Percentiles rank a stretch among this genome's conserved stretches.
phyloP scores from a whole-genome alignment of 225 moss, liverwort and hornwort species.

The Polytrichum commune region DNA sequence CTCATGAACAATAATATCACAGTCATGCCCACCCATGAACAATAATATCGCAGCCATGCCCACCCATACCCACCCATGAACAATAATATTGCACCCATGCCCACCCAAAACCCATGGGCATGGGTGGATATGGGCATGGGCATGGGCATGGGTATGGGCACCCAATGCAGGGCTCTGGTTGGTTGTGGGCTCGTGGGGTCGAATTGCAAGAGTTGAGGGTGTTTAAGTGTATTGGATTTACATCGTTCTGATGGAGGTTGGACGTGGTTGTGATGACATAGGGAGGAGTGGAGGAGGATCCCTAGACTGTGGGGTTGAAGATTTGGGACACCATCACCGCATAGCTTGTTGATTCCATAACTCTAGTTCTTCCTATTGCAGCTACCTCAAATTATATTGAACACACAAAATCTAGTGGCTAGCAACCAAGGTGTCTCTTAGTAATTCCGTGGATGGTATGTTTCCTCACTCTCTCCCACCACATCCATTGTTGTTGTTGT shows the following conservation, averaged over 20 bases:
- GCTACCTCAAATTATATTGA: slow-evolving; percentile 77
- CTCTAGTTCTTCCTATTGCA: slow-evolving; percentile 82
- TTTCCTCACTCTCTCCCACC: not conserved
- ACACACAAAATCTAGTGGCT: slow-evolving; percentile 66
- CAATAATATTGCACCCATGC: too few relatives aligned
- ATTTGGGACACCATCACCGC: slow-evolving; percentile 64
- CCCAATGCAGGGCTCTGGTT: too few relatives aligned
- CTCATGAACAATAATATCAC: too few relatives aligned
- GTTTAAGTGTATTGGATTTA: not conserved
- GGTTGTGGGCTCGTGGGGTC: not conserved
- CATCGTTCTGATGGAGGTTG: not conserved
- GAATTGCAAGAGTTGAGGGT: not conserved
- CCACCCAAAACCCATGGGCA: too few relatives aligned
- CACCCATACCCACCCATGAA: too few relatives aligned
- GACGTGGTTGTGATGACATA: not conserved
- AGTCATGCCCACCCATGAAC: too few relatives aligned
- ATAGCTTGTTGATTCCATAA: slow-evolving; percentile 65
- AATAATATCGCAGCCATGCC: too few relatives aligned
- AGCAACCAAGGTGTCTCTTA: slow-evolving; percentile 54
- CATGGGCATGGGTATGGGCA: too few relatives aligned
- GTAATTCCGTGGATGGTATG: slow-evolving; percentile 91
- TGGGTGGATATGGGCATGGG: too few relatives aligned
- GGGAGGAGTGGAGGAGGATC: slow-evolving; percentile 16
- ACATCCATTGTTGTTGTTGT: too few relatives aligned
- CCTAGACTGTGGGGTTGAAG: slow-evolving; percentile 20